These are phyloP conservation scores for Pinus tabuliformis DNA, from an alignment of 75 land plant species.

Conservation along the genomic window DNA sequence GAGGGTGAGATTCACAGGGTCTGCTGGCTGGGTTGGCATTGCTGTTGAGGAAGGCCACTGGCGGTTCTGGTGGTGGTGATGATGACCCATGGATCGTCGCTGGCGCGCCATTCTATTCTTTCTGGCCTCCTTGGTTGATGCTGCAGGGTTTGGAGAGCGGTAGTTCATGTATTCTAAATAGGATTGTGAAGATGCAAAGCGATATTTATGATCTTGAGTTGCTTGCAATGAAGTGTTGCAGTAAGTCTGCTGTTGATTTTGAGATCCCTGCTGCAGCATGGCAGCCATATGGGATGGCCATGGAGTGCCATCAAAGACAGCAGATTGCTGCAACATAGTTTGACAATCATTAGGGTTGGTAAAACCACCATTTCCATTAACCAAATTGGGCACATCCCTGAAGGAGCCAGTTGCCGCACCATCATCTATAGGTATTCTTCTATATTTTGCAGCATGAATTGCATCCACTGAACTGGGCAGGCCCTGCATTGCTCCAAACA, in stretches of 20 bases:
- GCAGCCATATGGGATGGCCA: not conserved
- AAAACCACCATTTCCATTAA: not conserved
- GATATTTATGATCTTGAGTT: not conserved
- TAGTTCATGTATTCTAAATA: not conserved
- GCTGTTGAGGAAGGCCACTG: slow-evolving; percentile 4
- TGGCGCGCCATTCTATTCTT: slow-evolving; percentile 97
- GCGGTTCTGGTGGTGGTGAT: slow-evolving; percentile 21
- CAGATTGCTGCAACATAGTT: not conserved
- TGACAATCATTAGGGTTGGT: not conserved
- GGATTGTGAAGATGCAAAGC: not conserved
- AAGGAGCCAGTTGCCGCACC: not conserved
- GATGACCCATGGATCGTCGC: slow-evolving; percentile 44
- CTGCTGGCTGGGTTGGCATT: slow-evolving; percentile 1
- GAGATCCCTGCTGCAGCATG: not conserved
- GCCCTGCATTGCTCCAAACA: not conserved
- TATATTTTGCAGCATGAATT: slow-evolving; percentile 6
- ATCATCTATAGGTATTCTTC: slow-evolving; percentile 5
- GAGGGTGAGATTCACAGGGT: slow-evolving; percentile 1
- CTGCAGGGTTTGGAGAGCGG: slow-evolving; percentile 23
- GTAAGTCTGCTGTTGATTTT: not conserved
- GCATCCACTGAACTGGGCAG: not conserved
- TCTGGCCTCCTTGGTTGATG: slow-evolving; percentile 85
- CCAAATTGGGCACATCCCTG: not conserved
- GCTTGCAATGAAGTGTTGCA: not conserved
- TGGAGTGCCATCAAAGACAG: not conserved